Evolutionary conservation across 305 asterid genomes (phyloP).

Genomic region (Salvia sclarea): DNA sequence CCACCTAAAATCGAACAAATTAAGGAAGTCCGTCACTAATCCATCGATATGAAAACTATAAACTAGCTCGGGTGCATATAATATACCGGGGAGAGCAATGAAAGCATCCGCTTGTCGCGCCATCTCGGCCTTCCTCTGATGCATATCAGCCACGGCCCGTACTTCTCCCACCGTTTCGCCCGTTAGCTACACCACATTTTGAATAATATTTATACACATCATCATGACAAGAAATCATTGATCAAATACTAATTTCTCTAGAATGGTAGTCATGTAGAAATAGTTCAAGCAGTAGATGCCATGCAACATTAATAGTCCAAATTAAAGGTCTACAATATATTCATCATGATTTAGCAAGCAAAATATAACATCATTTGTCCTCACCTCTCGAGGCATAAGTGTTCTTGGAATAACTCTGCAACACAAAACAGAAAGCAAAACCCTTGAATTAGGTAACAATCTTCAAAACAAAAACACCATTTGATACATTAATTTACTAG

Average conservation of each 20-base stretch:
- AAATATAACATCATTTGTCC: not conserved
- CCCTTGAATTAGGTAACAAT: not conserved
- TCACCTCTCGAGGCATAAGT: slow-evolving; percentile 42
- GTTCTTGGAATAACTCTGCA: slow-evolving; percentile 44
- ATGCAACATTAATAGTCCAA: too few relatives aligned
- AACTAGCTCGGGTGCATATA: not conserved
- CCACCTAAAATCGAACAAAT: slow-evolving; percentile 55
- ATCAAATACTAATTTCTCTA: too few relatives aligned
- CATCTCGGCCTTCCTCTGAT: slow-evolving; percentile 95
- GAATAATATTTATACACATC: too few relatives aligned
- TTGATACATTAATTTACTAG: not conserved
- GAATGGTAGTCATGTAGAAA: too few relatives aligned
- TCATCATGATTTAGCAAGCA: too few relatives aligned
- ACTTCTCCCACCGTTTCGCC: slow-evolving; percentile 86
- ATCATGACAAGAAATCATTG: not conserved
- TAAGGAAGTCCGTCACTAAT: not conserved
- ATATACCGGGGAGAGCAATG: slow-evolving; percentile 89
- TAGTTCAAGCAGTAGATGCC: too few relatives aligned
- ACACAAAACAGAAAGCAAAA: not conserved
- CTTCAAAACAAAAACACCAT: not conserved
- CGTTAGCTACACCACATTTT: slow-evolving; percentile 39
- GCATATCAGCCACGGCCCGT: slow-evolving; percentile 83
- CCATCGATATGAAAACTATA: not conserved
- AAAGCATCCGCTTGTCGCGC: slow-evolving; percentile 94
- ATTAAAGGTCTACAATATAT: too few relatives aligned